Percentiles rank a stretch among this genome's conserved stretches.
Evolutionary conservation across 2,329 filamentous ascomycete genomes (phyloP).

Genomic region (Fusarium beomiforme): DNA sequence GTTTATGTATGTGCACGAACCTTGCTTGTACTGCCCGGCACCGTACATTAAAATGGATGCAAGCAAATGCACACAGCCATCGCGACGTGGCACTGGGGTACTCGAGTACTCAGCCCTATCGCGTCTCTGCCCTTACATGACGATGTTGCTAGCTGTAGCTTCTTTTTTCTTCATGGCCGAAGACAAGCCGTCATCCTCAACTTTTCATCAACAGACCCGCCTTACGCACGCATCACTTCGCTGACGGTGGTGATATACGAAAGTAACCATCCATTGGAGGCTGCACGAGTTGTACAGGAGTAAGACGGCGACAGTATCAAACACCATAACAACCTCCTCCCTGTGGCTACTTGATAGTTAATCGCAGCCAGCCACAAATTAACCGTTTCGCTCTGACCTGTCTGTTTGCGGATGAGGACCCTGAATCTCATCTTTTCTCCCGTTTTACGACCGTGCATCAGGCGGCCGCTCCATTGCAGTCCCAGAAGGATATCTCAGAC

Average conservation of each 20-base stretch:
- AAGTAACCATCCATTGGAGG: not conserved
- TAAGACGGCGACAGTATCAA: constrained; percentile 13
- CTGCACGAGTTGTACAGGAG: constrained; percentile 9
- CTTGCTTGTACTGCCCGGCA: constrained; percentile 23
- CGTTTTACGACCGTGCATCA: constrained; percentile 4
- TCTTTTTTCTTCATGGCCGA: constrained; percentile 4
- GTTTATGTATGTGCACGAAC: constrained; percentile 19
- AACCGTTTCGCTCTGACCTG: not conserved
- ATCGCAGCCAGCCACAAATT: constrained; percentile 23
- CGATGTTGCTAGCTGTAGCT: not conserved
- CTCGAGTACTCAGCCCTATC: constrained; percentile 42
- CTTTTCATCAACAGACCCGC: not conserved
- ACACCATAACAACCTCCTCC: not conserved
- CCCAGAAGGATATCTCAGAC: constrained; percentile 1
- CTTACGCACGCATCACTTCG: not conserved
- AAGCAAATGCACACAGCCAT: constrained; percentile 33
- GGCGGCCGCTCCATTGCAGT: constrained; percentile 28
- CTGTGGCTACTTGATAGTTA: not conserved
- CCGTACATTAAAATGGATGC: not conserved
- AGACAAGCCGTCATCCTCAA: constrained; percentile 7
- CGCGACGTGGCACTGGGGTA: constrained; percentile 38
- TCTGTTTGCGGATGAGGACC: constrained; percentile 16
- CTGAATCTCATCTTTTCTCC: constrained; percentile 7
- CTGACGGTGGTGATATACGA: not conserved
- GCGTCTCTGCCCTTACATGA: constrained; percentile 17